A percentile compares a stretch with the other conserved stretches of the same genome.
Evolutionary conservation across 805 yeast genomes (phyloP).

Genomic region (Jamesozyma rosinii): DNA sequence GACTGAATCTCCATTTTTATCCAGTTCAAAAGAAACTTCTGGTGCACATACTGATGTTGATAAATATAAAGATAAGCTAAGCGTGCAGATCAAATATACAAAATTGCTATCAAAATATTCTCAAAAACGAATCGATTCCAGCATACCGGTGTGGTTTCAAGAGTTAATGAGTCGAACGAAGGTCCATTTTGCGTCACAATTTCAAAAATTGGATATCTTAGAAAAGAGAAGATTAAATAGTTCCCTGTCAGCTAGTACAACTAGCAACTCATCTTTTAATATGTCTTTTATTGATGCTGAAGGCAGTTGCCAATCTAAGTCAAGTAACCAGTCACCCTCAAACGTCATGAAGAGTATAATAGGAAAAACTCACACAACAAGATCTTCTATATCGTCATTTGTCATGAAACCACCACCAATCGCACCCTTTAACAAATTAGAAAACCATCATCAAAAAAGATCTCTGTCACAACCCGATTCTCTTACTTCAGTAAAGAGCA

Average conservation of each 20-base stretch:
- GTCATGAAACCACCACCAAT: constrained; percentile 1
- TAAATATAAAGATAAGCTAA: constrained; percentile 15
- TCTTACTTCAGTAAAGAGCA: constrained; percentile 1
- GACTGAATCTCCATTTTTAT: neutral
- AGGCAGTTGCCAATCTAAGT: neutral
- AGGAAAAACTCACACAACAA: neutral
- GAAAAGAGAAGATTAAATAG: constrained; percentile 59
- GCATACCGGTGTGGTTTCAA: constrained; percentile 50
- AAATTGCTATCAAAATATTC: constrained; percentile 10
- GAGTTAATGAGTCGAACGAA: constrained; percentile 21
- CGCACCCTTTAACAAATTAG: neutral
- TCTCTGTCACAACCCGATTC: constrained; percentile 19
- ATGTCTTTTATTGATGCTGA: neutral
- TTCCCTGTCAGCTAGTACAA: constrained; percentile 8
- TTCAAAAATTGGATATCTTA: constrained; percentile 54
- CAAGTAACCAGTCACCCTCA: constrained; percentile 24
- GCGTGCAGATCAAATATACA: constrained; percentile 20
- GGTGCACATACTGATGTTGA: neutral
- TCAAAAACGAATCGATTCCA: constrained; percentile 10
- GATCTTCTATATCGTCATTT: neutral
- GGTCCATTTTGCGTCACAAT: constrained; percentile 37
- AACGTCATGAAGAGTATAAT: neutral
- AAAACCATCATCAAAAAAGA: constrained; percentile 8
- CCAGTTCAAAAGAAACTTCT: neutral
- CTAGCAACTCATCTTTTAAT: constrained; percentile 1